Evolutionary conservation across 2,329 filamentous ascomycete species (phyloP), one percentile per base, ranked within the genome.

Genomic region (Neoarthrinium moseri): DNA sequence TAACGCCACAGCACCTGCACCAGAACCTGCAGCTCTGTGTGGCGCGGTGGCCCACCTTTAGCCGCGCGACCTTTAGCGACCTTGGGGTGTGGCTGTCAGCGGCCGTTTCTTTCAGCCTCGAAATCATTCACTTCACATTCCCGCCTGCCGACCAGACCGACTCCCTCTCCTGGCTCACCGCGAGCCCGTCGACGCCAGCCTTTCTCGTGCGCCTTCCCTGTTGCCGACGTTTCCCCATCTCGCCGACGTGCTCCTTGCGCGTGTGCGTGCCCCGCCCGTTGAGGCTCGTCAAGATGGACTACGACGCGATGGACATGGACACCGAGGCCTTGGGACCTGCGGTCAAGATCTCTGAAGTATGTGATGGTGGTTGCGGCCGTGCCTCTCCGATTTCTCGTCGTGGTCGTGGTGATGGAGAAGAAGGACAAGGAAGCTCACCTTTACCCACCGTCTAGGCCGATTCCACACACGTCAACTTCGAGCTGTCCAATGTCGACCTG

Each of bases 401-500:
- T n/a, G n/a, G n/a, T n/a, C n/a, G n/a, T n/a, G n/a, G n/a, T n/a
- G n/a, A n/a, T n/a, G n/a, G n/a, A n/a, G n/a, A n/a, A n/a, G n/a
- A n/a, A n/a, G n/a, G n/a, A n/a, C n/a, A n/a, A 10, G 15, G 35
- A 38, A 20, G 15, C 22, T 37, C 12, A 37, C 26, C 8, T 17
- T 21, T 22, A 10, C 22, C 32, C 12, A 38, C 27, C 39, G 26
- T 46, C 15, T 57, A 96, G 90, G 88, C 88, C 54, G 89, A 91
- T 63, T 74, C 74, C 52, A 82, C 84, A 58, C 86, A 88, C 61
- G 91, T 96, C 66, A 87, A 96, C 71, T 97, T 97, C 74, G 86
- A 94, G 68, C 83, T 99, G 47, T 86, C 83, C 60, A 90, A 90
- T 65, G 89, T 92, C 60, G 90, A 95, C 64, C 84, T 96, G 48